phyloP scores from a whole-genome alignment of 768 basidiomycete species.

The Russula virescens region DNA sequence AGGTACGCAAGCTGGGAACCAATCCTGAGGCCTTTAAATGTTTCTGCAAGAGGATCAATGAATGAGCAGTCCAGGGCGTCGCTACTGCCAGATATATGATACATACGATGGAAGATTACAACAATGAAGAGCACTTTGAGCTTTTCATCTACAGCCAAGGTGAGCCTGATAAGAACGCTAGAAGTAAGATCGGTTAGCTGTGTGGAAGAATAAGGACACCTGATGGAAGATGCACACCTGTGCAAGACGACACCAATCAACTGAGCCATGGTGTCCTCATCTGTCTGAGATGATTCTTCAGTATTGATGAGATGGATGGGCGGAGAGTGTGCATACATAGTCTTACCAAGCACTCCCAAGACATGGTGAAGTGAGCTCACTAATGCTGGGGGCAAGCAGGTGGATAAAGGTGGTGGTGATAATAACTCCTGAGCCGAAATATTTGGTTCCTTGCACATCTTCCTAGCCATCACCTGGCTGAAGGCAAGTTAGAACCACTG shows the following conservation, averaged over 20 bases:
- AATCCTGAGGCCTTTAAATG: slow-evolving; percentile 90
- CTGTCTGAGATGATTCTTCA: slow-evolving; percentile 32
- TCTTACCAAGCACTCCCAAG: slow-evolving; percentile 60
- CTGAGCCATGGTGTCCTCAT: too few relatives aligned
- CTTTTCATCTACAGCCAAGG: slow-evolving; percentile 83
- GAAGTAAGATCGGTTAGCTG: neutral
- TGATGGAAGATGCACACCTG: slow-evolving; percentile 38
- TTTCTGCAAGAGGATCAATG: slow-evolving; percentile 45
- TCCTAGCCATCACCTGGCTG: too few relatives aligned
- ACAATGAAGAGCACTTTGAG: too few relatives aligned
- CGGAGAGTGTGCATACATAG: slow-evolving; percentile 51
- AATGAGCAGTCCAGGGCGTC: neutral
- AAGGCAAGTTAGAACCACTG: too few relatives aligned
- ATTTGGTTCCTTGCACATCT: too few relatives aligned
- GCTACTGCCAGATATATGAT: neutral
- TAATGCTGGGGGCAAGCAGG: too few relatives aligned
- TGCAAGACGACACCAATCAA: too few relatives aligned
- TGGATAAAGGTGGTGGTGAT: too few relatives aligned
- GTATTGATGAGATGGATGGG: neutral
- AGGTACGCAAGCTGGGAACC: slow-evolving; percentile 85
- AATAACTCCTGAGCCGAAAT: too few relatives aligned
- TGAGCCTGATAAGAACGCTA: slow-evolving; percentile 82
- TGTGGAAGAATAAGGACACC: neutral
- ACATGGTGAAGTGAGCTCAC: slow-evolving; percentile 65
- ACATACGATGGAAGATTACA: slow-evolving; percentile 85